Percentiles rank a stretch among this genome's conserved stretches.
Conservation (phyloP, 306 rosid species). For the Prunus dulcis region DNA sequence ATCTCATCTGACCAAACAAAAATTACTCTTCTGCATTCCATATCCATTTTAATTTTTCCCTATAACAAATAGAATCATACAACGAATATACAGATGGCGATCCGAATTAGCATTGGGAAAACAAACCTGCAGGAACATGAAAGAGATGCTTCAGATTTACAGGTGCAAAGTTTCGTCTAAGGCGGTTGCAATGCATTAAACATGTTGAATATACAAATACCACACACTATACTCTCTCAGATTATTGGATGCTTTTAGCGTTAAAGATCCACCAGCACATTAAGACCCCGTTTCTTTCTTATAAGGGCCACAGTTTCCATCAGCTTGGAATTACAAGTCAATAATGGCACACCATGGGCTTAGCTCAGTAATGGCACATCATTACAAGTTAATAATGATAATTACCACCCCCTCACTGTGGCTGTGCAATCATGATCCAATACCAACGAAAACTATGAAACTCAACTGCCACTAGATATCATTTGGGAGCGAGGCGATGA, state of each 20-base stretch:
- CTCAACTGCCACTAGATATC: constrained; percentile 55
- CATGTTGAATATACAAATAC: constrained; percentile 18
- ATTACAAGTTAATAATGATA: neutral
- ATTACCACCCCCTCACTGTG: constrained; percentile 36
- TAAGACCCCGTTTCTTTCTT: constrained; percentile 3
- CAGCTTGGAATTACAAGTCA: constrained; percentile 36
- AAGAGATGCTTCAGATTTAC: constrained; percentile 67
- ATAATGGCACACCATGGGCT: constrained; percentile 18
- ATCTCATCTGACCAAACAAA: constrained; percentile 20
- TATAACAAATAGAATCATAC: constrained; percentile 40
- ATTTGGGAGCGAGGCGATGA: constrained; percentile 68
- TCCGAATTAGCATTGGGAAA: constrained; percentile 64
- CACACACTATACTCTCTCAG: neutral
- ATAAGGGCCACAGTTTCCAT: constrained; percentile 29
- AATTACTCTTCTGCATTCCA: constrained; percentile 28
- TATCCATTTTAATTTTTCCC: constrained; percentile 21
- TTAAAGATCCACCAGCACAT: constrained; percentile 24
- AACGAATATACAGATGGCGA: constrained; percentile 65
- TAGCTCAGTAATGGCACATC: neutral
- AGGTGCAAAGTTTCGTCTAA: constrained; percentile 36
- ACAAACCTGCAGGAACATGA: constrained; percentile 85
- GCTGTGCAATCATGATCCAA: constrained; percentile 45
- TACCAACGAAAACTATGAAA: constrained; percentile 39
- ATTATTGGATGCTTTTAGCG: constrained; percentile 8
- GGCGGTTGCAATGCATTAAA: constrained; percentile 30